A percentile compares a stretch with the other conserved stretches of the same genome.
These are phyloP conservation scores for Trametes sp. DNA, from an alignment of 1,284 basidiomycete genomes.

Conservation along the genomic window DNA sequence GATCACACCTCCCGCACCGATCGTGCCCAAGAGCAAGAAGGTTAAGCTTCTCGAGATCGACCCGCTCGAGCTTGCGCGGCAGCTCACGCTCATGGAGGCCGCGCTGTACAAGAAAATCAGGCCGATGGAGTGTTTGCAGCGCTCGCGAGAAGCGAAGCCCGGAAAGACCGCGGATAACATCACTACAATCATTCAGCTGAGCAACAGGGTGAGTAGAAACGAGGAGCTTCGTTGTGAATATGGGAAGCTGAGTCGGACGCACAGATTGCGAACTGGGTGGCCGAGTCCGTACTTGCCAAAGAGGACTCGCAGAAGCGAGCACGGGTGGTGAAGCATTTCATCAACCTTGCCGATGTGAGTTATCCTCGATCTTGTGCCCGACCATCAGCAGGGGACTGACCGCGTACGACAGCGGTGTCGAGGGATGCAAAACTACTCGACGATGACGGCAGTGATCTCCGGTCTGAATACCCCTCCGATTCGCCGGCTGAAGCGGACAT, in stretches of 20 bases:
- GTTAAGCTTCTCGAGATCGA: slow-evolving; percentile 90
- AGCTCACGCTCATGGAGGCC: slow-evolving; percentile 94
- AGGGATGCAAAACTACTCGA: slow-evolving; percentile 91
- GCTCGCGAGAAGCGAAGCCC: slow-evolving; percentile 77
- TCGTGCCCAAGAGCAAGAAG: slow-evolving; percentile 82
- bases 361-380: background rate
- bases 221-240: background rate
- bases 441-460: slow-evolving; percentile 95
- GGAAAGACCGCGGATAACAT: slow-evolving; percentile 84
- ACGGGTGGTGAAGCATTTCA: slow-evolving; percentile 88
- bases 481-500: slow-evolving; percentile 91
- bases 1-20: slow-evolving; percentile 73
- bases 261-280: slow-evolving; percentile 94
- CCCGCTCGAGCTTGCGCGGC: slow-evolving; percentile 90
- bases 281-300: slow-evolving; percentile 85
- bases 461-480: slow-evolving; percentile 96
- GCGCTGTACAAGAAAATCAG: slow-evolving; percentile 89
- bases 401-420: slow-evolving; percentile 79
- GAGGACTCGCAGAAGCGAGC: slow-evolving; percentile 90
- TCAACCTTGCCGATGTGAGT: slow-evolving; percentile 91
- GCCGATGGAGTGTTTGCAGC: slow-evolving; percentile 90
- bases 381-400: background rate
- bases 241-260: background rate
- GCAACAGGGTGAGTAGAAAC: slow-evolving; percentile 76
- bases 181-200: slow-evolving; percentile 89